These are phyloP conservation scores for Rhodosporidiobolus sp. DNA, from an alignment of 768 basidiomycete genomes.

Conservation along the genomic window DNA sequence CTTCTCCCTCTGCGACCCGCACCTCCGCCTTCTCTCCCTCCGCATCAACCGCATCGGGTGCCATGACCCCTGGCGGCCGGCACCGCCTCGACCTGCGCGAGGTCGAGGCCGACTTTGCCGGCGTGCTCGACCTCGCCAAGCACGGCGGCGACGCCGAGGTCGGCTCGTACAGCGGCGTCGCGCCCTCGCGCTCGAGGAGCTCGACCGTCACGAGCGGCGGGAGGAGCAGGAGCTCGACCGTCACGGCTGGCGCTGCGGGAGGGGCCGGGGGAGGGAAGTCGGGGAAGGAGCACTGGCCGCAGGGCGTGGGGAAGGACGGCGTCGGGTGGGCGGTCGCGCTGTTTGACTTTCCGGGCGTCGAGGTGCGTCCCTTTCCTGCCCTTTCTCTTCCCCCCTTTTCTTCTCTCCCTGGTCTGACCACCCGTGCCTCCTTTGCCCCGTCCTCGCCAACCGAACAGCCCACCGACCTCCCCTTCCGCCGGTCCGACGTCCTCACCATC, in stretches of 20 bases:
- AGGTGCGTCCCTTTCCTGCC: conserved; percentile 18
- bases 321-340: conserved; percentile 32
- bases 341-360: conserved; percentile 33
- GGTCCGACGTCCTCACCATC: conserved; percentile 32
- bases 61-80: background rate
- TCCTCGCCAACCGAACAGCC: background rate
- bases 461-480: conserved; percentile 39
- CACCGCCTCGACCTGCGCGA: conserved; percentile 25
- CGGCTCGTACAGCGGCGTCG: background rate
- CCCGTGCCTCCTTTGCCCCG: background rate
- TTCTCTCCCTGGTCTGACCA: no score
- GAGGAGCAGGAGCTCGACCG: conserved; percentile 18
- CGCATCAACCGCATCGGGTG: background rate
- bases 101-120: conserved; percentile 32
- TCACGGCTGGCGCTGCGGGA: background rate
- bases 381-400: background rate
- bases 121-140: background rate
- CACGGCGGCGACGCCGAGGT: conserved; percentile 8
- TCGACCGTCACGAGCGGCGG: background rate
- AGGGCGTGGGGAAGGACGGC: background rate
- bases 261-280: background rate
- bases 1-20: background rate
- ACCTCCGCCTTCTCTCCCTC: background rate
- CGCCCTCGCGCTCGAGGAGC: background rate
- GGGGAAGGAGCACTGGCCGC: conserved; percentile 1